These are phyloP conservation scores for Globisporangium nagaii DNA, from an alignment of 352 stramenopile species.

Conservation along the genomic window DNA sequence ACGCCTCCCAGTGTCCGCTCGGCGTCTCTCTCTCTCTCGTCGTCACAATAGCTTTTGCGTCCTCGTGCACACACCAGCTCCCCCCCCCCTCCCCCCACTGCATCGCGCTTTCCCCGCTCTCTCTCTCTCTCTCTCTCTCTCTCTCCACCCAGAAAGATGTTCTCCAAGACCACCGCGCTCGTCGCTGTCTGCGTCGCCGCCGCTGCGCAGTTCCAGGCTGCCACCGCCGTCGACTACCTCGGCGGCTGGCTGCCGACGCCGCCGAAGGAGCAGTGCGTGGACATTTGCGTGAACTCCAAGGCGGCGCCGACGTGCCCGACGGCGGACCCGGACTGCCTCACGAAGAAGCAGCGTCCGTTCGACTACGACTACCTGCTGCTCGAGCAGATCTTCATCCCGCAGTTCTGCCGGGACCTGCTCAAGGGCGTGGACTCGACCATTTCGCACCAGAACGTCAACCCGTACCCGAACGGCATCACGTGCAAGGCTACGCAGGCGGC, in stretches of 20 bases:
- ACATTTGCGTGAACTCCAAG: slow-evolving; percentile 72
- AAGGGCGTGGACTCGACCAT: slow-evolving; percentile 68
- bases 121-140: too few relatives aligned
- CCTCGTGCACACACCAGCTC: neutral
- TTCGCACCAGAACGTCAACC: slow-evolving; percentile 75
- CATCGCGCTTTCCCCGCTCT: too few relatives aligned
- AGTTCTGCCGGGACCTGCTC: slow-evolving; percentile 78
- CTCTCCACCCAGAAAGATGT: slow-evolving; percentile 5
- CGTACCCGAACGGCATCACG: slow-evolving; percentile 47
- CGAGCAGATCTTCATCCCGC: slow-evolving; percentile 73
- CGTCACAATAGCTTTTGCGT: slow-evolving; percentile 5
- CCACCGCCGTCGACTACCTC: slow-evolving; percentile 41
- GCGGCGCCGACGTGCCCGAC: slow-evolving; percentile 51
- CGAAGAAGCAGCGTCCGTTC: slow-evolving; percentile 57
- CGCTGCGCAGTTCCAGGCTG: slow-evolving; percentile 8
- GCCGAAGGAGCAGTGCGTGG: slow-evolving; percentile 55
- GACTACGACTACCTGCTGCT: slow-evolving; percentile 78
- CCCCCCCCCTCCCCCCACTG: neutral
- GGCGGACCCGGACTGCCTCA: slow-evolving; percentile 38
- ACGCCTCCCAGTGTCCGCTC: too few relatives aligned
- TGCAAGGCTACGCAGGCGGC: slow-evolving; percentile 31
- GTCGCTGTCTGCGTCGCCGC: slow-evolving; percentile 4
- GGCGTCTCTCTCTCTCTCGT: neutral
- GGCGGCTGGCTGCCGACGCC: slow-evolving; percentile 48
- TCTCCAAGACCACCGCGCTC: slow-evolving; percentile 10